Base-by-base conservation (phyloP, 345 rosid species). In the Aegle marmelos region DNA sequence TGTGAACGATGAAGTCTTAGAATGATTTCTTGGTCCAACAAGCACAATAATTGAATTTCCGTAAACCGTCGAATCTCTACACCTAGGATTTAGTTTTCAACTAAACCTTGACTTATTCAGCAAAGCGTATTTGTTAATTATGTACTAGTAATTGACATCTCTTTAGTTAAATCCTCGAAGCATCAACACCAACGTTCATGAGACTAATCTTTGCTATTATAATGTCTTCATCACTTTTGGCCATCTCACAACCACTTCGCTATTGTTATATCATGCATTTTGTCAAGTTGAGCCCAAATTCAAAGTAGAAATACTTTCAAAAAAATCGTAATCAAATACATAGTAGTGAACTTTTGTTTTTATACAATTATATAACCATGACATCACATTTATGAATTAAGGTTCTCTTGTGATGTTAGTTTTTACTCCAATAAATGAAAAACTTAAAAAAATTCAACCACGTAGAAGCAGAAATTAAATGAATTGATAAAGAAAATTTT, bases 151-250 rank as follows among this genome's bases (percentile, higher is more conserved):
- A 50, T 53, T 53, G 57, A 53, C 57, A 53, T 53, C 21, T 53
- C 7, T 53, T 53, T 17, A 19, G 57, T 50, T 53, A 0, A 53
- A 53, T 53, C 22, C 57, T 53, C 30, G 73, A 50, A 70, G 37
- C 4, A 28, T 28, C 60, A 50, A 21, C 53, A 17, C 73, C 73
- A 27, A 70, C 60, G 31, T 4, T 7, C 6, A 25, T 41, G 56
- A 6, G 34, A 6, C 75, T 56, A 54, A 72, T 72, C 59, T 33
- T 19, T 19, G 8, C 36, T 10, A 27, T 21, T 41, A 6, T 17
- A 71, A 54, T 71, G 75, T 54, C 75, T 31, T 53, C 41, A 56
- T 54, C 45, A 31, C 21, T 71, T 70, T 31, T 71, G 45, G 24
- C 24, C 21, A 22, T 54, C 9, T 54, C 22, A 41, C 63, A 8